Base-by-base conservation (phyloP, 169 alveolate genomes). In the Theileria sp. region DNA sequence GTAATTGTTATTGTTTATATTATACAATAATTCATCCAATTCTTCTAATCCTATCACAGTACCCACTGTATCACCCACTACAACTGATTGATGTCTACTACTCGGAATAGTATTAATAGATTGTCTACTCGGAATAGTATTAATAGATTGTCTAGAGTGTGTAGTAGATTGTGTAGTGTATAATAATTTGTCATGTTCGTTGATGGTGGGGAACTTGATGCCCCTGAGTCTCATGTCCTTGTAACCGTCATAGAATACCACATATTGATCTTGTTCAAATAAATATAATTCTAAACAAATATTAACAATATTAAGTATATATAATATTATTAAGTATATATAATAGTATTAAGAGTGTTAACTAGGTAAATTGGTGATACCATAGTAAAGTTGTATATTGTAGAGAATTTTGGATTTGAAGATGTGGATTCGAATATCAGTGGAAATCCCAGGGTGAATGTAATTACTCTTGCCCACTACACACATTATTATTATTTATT, bases 371-470 rank as follows among this genome's bases (percentile, higher is more conserved):
- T 32, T 32, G 36, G 36, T 1, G 36, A 32, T 44, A 44, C 54
- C 94, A 8, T 90, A 91, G 91, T 92, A 90, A 51, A 90, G 84
- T 36, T 90, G 94, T 30, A 90, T 23, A 91, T 87, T 86, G 78
- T 87, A 90, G n/a, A 86, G 61, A 9, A 86, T 84, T 80, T 90
- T 90, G 44, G 93, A 85, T 72, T 90, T 90, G 62, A 90, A 86
- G 44, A 91, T 87, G 66, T 91, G 94, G 8, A 91, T 87, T 61
- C 94, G 78, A 7, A 88, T 87, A 72, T 91, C 94, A 17, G 93
- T 91, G 28, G 94, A 88, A 23, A 91, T 92, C 0, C 94, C 94
- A 58, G 93, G 94, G 72, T 91, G 94, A 25, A 87, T 86, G 30
- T 81, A 75, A 23, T 92, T 66, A 51, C 79, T 61, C 19, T 71